Evolutionary conservation across 352 stramenopile species (phyloP).

Genomic region (Thraustochytrium sp.): DNA sequence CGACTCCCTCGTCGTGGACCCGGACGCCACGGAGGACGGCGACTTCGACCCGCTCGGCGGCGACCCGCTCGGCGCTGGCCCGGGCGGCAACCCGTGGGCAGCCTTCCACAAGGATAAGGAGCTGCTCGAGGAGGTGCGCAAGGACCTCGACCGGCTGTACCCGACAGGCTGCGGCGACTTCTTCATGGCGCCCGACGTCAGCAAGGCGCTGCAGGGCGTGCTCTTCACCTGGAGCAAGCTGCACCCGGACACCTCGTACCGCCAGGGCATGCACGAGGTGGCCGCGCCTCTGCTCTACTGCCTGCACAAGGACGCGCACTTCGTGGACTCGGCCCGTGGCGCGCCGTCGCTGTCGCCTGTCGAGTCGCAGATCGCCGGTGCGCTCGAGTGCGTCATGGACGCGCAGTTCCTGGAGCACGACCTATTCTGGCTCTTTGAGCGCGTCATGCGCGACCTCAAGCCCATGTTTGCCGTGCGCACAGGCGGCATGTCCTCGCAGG

Average conservation of each 20-base stretch:
- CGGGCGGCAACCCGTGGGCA: conserved; percentile 4
- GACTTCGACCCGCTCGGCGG: neutral
- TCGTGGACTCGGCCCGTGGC: neutral
- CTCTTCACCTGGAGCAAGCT: conserved; percentile 69
- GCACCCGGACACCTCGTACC: conserved; percentile 74
- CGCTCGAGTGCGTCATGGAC: conserved; percentile 35
- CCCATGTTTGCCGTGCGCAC: conserved; percentile 54
- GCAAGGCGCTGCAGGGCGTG: conserved; percentile 65
- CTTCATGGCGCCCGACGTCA: conserved; percentile 51
- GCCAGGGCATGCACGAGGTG: conserved; percentile 92
- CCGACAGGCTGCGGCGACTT: conserved; percentile 20
- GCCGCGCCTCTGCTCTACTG: conserved; percentile 71
- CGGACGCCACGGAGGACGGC: neutral
- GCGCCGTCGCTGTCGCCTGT: neutral
- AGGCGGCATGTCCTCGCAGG: neutral
- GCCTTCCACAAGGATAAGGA: conserved; percentile 33
- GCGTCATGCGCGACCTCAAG: conserved; percentile 56
- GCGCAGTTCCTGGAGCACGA: conserved; percentile 51
- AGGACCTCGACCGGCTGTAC: conserved; percentile 28
- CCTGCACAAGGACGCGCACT: conserved; percentile 57
- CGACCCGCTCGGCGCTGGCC: neutral
- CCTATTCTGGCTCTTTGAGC: conserved; percentile 58
- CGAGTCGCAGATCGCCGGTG: neutral
- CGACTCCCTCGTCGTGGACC: neutral
- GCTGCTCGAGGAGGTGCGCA: conserved; percentile 13